Evolutionary conservation across 768 basidiomycete genomes (phyloP).

Genomic region (Amanita molliuscula): DNA sequence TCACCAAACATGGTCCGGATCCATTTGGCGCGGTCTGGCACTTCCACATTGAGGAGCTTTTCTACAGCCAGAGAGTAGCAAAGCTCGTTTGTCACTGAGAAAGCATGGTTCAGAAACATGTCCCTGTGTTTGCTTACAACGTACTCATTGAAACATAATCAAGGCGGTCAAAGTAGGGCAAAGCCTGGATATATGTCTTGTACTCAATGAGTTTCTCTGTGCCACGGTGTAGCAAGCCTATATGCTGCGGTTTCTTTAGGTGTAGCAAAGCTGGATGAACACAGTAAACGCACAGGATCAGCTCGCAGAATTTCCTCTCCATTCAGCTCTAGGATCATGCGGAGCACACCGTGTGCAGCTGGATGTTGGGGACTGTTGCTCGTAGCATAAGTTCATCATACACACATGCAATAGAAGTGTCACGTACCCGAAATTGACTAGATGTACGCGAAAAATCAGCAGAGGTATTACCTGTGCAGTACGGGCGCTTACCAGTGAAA

Average conservation of each 20-base stretch:
- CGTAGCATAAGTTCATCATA: background rate
- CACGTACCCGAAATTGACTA: constrained; percentile 91
- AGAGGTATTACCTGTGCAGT: background rate
- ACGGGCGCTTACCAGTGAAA: constrained; percentile 64
- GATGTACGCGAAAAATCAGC: constrained; percentile 5
- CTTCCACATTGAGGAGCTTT: constrained; percentile 94
- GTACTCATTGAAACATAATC: constrained; percentile 99
- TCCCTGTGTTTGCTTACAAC: constrained; percentile 16
- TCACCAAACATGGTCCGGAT: constrained; percentile 96
- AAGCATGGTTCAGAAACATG: constrained; percentile 5
- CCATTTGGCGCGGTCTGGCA: constrained; percentile 97
- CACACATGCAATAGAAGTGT: background rate
- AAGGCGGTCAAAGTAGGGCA: constrained; percentile 97
- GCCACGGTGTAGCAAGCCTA: constrained; percentile 92
- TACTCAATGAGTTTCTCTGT: constrained; percentile 99
- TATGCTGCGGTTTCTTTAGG: constrained; percentile 45
- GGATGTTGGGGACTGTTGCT: constrained; percentile 83
- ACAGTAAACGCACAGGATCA: constrained; percentile 51
- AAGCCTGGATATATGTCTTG: constrained; percentile 95
- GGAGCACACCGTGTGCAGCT: constrained; percentile 96
- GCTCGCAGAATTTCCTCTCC: constrained; percentile 90
- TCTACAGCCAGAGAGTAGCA: constrained; percentile 97
- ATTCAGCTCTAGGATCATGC: constrained; percentile 94
- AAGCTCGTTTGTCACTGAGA: constrained; percentile 93
- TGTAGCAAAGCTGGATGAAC: background rate